A percentile compares a stretch with the other conserved stretches of the same genome.
Conservation (phyloP, 495 filamentous ascomycete species). For the Penicillium turbatum region DNA sequence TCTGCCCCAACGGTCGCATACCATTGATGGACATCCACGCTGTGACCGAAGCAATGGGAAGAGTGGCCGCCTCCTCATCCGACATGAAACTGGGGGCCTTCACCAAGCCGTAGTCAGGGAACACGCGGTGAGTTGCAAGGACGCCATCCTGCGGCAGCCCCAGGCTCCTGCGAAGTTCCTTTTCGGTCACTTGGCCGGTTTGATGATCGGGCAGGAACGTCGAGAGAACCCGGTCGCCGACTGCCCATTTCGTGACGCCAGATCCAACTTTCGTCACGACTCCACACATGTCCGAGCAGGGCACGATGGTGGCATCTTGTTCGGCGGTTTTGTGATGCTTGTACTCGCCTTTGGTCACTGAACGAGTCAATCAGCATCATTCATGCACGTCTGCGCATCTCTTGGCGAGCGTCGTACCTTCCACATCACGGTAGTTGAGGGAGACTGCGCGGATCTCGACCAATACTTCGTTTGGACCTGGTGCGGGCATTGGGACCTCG, state of each 20-base stretch:
- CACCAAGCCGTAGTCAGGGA: slow-evolving; percentile 63
- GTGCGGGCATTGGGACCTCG: slow-evolving; percentile 39
- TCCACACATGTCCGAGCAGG: slow-evolving; percentile 73
- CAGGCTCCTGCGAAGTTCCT: slow-evolving; percentile 49
- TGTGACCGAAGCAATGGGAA: slow-evolving; percentile 69
- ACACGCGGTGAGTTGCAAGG: slow-evolving; percentile 63
- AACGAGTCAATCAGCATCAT: background rate
- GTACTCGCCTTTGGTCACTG: slow-evolving; percentile 54
- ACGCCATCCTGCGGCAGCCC: slow-evolving; percentile 67
- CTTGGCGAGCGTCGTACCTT: slow-evolving; percentile 37
- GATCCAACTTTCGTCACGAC: slow-evolving; percentile 61
- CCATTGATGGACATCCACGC: slow-evolving; percentile 82
- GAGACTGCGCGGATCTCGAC: slow-evolving; percentile 53
- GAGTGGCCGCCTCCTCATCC: slow-evolving; percentile 58
- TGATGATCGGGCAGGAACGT: slow-evolving; percentile 75
- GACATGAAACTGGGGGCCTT: slow-evolving; percentile 57
- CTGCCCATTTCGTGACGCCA: slow-evolving; percentile 58
- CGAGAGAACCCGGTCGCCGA: slow-evolving; percentile 68
- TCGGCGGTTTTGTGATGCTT: slow-evolving; percentile 47
- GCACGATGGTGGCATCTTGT: slow-evolving; percentile 51
- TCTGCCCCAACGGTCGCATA: slow-evolving; percentile 50
- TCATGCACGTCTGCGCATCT: background rate
- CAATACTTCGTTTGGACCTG: slow-evolving; percentile 49
- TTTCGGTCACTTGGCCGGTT: slow-evolving; percentile 52
- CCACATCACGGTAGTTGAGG: slow-evolving; percentile 58